Base-by-base conservation (phyloP, 2,329 filamentous ascomycete genomes). In the Alternaria longipes region DNA sequence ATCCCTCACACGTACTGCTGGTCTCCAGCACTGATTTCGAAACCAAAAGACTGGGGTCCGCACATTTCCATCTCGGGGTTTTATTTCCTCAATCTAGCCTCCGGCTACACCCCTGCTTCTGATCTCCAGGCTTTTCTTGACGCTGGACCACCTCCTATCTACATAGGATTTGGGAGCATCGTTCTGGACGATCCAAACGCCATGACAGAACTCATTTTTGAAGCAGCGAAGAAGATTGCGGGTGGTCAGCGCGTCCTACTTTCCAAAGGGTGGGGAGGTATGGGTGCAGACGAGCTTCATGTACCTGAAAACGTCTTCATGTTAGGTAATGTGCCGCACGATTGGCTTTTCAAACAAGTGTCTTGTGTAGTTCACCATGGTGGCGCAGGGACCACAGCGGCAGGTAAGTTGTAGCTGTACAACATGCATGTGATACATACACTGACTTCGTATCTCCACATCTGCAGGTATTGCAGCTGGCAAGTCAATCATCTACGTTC, bases 301-400 rank as follows among this genome's bases (percentile, higher is more conserved):
- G n/a, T 47, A 3, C 46, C 46, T n/a, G 42, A 77, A 84, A 26
- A 83, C 81, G 61, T 85, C 81, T 72, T 74, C 86, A 20, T 72
- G 30, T 5, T 57, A 20, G 91, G 90, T 18, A 94, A 94, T 72
- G 88, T 89, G 45, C 92, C 92, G 0, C 92, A 96, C 66, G 92
- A 95, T 78, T 96, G 92, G 92, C 81, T 96, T 0, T 96, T 96
- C 76, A 84, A 91, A 63, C 88, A 85, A 41, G 91, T 95, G 2
- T 89, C 90, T 0, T 89, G 87, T 42, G 92, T 96, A 1, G 89
- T 94, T 5, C 92, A 96, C 71, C 92, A 96, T 64, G 92, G 92
- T 16, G 92, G 92, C 55, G 92, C 92, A 3, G 92, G 92, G 12
- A 96, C 92, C 3, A 93, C 91, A 0, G 91, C 92, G 0, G 91